Evolutionary conservation across 768 basidiomycete genomes (phyloP), one percentile per base, ranked within the genome.

Genomic region (Albatrellus ellisii): DNA sequence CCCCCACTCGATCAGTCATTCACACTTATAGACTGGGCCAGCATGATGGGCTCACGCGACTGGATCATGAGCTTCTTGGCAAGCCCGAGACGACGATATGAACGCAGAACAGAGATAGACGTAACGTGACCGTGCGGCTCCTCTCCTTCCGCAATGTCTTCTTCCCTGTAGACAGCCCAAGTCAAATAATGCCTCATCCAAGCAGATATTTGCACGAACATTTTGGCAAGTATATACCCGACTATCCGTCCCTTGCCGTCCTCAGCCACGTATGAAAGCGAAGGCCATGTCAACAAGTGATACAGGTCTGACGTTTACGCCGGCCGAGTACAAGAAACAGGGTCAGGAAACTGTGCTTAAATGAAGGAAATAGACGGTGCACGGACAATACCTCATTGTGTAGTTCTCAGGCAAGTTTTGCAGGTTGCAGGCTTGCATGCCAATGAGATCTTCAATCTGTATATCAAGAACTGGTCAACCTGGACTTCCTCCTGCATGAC

Each of bases 331-430:
- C 20, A 41, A 6, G 6, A 26, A 20, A 6, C 14, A 4, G 14
- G 31, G 22, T 11, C 29, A 33, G 9, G 39, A 26, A 12, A 5
- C 15, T 24, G 41, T 39, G 32, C 17, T 42, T 20, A n/a, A 36
- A 35, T 2, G 10, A 26, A 18, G 35, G 8, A 41, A 34, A 24
- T 20, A 12, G 17, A 18, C 4, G 14, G 33, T 37, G 36, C 38
- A 60, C 73, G 39, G 44, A 84, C 80, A 85, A 52, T 83, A 81
- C 46, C 79, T 75, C 68, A 88, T 78, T 10, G 74, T 76, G 54
- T 90, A 90, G 63, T 90, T 89, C 61, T 94, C 91, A 0, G 91
- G 91, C 24, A 97, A 64, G 55, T 94, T 95, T 59, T 90, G 79
- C 47, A 94, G 66, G 59, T 97, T 97, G 55, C 85, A 80, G 42